These are phyloP conservation scores for Heracleum sosnowskyi DNA, from an alignment of 129 eudicot species.

Conservation along the genomic window DNA sequence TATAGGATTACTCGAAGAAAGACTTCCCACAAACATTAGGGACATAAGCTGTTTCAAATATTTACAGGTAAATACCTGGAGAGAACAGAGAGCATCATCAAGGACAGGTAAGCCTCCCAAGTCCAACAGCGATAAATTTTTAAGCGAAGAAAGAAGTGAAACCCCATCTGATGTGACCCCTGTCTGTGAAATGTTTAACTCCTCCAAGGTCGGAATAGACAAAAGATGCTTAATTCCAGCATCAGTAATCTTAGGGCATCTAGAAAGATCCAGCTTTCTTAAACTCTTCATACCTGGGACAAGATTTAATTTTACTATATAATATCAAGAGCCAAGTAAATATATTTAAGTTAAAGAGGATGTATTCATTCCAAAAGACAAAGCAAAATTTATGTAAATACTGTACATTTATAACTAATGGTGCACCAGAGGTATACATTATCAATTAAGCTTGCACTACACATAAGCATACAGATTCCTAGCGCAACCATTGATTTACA, in stretches of 20 bases:
- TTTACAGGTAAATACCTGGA: slow-evolving; percentile 41
- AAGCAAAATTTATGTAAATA: background rate
- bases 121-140: slow-evolving; percentile 51
- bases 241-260: slow-evolving; percentile 81
- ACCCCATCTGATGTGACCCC: slow-evolving; percentile 72
- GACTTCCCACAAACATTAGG: background rate
- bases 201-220: slow-evolving; percentile 56
- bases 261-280: slow-evolving; percentile 73
- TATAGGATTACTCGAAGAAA: background rate
- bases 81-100: slow-evolving; percentile 60
- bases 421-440: background rate
- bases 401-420: background rate
- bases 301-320: background rate
- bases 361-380: too few relatives aligned
- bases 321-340: background rate
- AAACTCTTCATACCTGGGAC: slow-evolving; percentile 55
- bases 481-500: background rate
- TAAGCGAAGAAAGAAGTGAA: slow-evolving; percentile 49
- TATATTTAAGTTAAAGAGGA: background rate
- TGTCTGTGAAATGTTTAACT: slow-evolving; percentile 66
- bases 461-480: background rate
- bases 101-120: slow-evolving; percentile 80
- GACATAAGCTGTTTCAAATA: background rate
- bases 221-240: slow-evolving; percentile 70
- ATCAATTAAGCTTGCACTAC: background rate